Percentiles rank a stretch among this genome's conserved stretches.
Evolutionary conservation across 1,139 yeast genomes (phyloP).

Genomic region (Saccharomyces hybrid): DNA sequence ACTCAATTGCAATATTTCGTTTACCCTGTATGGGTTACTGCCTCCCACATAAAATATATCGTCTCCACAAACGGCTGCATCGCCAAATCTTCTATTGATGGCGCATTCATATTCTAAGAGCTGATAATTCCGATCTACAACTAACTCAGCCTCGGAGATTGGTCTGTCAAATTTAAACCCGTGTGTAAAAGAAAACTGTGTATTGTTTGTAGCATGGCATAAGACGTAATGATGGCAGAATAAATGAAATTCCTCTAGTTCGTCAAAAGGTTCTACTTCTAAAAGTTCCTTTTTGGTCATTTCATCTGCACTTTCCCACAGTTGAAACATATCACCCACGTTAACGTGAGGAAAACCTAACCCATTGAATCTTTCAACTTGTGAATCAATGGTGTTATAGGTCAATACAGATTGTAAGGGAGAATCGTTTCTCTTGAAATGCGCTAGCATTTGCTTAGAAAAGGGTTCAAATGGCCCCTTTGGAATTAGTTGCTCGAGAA

Average conservation of each 20-base stretch:
- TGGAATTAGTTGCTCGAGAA: conserved; percentile 69
- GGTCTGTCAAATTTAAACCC: conserved; percentile 7
- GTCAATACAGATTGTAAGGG: conserved; percentile 58
- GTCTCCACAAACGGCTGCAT: not conserved
- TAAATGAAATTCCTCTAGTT: conserved; percentile 72
- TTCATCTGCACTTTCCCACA: conserved; percentile 45
- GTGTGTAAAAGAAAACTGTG: conserved; percentile 11
- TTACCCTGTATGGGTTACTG: conserved; percentile 18
- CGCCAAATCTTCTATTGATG: conserved; percentile 41
- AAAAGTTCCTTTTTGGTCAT: conserved; percentile 41
- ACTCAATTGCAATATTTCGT: conserved; percentile 14
- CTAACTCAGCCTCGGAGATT: not conserved
- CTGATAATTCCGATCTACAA: not conserved
- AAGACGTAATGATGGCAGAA: conserved; percentile 68
- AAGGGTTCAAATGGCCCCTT: conserved; percentile 57
- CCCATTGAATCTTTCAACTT: conserved; percentile 42
- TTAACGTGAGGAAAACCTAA: conserved; percentile 45
- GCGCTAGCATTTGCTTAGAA: conserved; percentile 67
- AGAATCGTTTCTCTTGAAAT: conserved; percentile 59
- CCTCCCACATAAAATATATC: conserved; percentile 39
- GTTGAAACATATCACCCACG: conserved; percentile 46
- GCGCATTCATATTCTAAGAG: conserved; percentile 5
- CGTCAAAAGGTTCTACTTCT: conserved; percentile 64
- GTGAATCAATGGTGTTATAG: conserved; percentile 49
- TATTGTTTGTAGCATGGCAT: conserved; percentile 51